Evolutionary conservation across 192 early-diverging fungal species (phyloP).

Genomic region (Neocallimastix lanati): DNA sequence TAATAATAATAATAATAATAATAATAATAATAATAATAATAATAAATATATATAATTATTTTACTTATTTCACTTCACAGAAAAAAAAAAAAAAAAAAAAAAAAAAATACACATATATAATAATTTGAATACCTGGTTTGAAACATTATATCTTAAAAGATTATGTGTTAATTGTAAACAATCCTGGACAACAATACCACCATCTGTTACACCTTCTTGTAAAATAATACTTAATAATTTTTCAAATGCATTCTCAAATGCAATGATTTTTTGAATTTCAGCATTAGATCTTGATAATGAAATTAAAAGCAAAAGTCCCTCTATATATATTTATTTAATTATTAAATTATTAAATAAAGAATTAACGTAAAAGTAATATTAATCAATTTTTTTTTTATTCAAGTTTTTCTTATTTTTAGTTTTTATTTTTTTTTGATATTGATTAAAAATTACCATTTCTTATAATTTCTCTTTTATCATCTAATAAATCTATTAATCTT

Average conservation of each 20-base stretch:
- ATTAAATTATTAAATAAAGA: too few species aligned
- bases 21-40: too few species aligned
- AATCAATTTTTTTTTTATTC: too few species aligned
- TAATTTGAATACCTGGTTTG: constrained; percentile 63
- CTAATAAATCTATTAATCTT: constrained; percentile 81
- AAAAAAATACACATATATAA: not conserved
- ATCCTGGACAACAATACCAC: constrained; percentile 93
- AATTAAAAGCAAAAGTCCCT: constrained; percentile 79
- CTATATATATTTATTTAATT: constrained; percentile 26
- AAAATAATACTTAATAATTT: constrained; percentile 67
- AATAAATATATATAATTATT: too few species aligned
- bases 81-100: too few species aligned
- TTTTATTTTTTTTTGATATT: too few species aligned
- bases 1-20: not conserved
- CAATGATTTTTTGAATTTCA: constrained; percentile 97
- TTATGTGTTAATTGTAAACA: constrained; percentile 84
- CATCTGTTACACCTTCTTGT: constrained; percentile 77
- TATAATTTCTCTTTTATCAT: constrained; percentile 84
- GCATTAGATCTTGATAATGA: constrained; percentile 78
- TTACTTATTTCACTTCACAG: too few species aligned
- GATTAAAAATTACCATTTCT: constrained; percentile 76
- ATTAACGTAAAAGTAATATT: too few species aligned
- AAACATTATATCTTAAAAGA: constrained; percentile 84
- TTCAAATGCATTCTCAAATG: constrained; percentile 97
- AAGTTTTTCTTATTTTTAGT: too few species aligned